Evolutionary conservation across 2,329 filamentous ascomycete genomes (phyloP).

Genomic region (Colletotrichum tamarilloi): DNA sequence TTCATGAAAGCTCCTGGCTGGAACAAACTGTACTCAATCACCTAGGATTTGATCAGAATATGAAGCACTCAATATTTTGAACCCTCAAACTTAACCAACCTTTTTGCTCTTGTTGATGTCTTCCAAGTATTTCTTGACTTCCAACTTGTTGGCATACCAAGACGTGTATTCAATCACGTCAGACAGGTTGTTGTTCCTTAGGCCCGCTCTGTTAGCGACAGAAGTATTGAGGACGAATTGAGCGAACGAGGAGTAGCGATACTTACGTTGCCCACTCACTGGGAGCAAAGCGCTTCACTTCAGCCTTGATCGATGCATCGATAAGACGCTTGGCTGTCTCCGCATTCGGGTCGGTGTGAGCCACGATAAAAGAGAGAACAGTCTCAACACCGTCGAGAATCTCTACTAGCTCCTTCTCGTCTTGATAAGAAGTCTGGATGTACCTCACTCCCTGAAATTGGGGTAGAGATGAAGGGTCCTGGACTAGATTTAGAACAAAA

Average conservation of each 20-base stretch:
- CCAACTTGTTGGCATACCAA: constrained; percentile 53
- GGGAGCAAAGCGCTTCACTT: constrained; percentile 70
- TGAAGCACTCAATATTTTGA: neutral
- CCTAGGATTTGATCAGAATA: constrained; percentile 38
- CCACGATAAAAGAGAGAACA: constrained; percentile 61
- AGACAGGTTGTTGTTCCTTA: neutral
- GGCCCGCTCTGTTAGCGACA: neutral
- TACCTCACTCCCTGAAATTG: constrained; percentile 48
- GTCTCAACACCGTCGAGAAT: constrained; percentile 60
- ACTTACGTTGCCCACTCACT: constrained; percentile 65
- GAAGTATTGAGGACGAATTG: too few species aligned
- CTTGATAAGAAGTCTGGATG: constrained; percentile 56
- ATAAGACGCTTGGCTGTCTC: constrained; percentile 66
- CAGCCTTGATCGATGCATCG: constrained; percentile 67
- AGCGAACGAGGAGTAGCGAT: neutral
- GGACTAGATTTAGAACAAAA: neutral
- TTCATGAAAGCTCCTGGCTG: constrained; percentile 60
- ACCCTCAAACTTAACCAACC: constrained; percentile 34
- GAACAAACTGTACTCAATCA: constrained; percentile 62
- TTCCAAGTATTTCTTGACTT: constrained; percentile 52
- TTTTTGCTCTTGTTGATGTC: constrained; percentile 53
- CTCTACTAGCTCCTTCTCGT: constrained; percentile 49
- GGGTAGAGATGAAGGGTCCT: constrained; percentile 36
- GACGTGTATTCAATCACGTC: constrained; percentile 34
- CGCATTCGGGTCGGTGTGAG: constrained; percentile 45